Evolutionary conservation across 2,329 filamentous ascomycete species (phyloP).

Genomic region (Hymenoscyphus fructigenus): DNA sequence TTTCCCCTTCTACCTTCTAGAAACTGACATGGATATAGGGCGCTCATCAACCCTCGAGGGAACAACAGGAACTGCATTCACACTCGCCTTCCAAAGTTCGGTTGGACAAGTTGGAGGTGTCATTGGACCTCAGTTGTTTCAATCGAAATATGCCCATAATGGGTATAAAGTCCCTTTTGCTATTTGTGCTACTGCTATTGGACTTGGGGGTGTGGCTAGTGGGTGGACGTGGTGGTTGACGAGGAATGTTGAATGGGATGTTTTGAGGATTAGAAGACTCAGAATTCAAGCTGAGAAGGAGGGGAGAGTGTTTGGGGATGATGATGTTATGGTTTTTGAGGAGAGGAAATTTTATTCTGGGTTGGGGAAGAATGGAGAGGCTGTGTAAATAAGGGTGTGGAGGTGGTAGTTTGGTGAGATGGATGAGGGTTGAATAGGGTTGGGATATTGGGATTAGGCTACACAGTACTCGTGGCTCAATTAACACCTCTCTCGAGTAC

Average conservation of each 20-base stretch:
- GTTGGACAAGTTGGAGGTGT: conserved; percentile 48
- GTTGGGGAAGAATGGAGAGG: conserved; percentile 7
- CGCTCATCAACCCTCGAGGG: conserved; percentile 43
- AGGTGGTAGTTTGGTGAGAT: too few relatives aligned
- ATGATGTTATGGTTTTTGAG: conserved; percentile 34
- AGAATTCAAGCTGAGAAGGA: conserved; percentile 34
- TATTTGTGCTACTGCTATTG: conserved; percentile 40
- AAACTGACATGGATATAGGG: conserved; percentile 27
- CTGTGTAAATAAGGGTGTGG: too few relatives aligned
- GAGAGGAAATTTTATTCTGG: conserved; percentile 25
- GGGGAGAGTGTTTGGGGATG: conserved; percentile 32
- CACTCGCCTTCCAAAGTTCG: conserved; percentile 43
- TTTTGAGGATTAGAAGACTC: conserved; percentile 35
- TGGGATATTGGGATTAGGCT: too few relatives aligned
- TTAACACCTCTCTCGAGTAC: too few relatives aligned
- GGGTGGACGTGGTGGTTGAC: conserved; percentile 45
- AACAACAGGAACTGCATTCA: conserved; percentile 46
- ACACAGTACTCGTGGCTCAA: too few relatives aligned
- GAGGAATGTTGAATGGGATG: conserved; percentile 42
- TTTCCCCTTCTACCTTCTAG: neutral
- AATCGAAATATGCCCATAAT: conserved; percentile 42
- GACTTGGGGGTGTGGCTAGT: conserved; percentile 39
- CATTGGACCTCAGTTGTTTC: conserved; percentile 46
- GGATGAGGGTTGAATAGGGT: too few relatives aligned
- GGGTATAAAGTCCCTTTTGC: conserved; percentile 41